Evolutionary conservation across 176 grass and related monocot genomes (phyloP).

Genomic region (Cenchrus americanus): DNA sequence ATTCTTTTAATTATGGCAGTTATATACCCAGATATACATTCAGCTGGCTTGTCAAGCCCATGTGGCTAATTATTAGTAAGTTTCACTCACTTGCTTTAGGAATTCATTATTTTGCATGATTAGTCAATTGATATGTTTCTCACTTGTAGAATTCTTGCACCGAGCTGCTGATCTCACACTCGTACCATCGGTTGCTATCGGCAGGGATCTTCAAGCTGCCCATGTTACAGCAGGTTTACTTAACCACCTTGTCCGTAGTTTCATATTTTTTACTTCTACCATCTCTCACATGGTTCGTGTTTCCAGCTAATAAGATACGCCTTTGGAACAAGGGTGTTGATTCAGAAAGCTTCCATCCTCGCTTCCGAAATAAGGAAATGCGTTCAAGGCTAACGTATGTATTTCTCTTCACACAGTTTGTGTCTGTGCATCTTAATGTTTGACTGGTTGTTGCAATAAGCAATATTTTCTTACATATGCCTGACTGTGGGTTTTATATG

Average conservation of each 20-base stretch:
- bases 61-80: conserved; percentile 98
- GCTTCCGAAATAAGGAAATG: conserved; percentile 78
- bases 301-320: conserved; percentile 92
- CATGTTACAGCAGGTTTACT: conserved; percentile 78
- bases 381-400: conserved; percentile 79
- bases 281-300: conserved; percentile 35
- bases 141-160: conserved; percentile 75
- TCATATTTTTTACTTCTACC: conserved; percentile 6
- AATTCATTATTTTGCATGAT: neutral
- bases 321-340: conserved; percentile 97
- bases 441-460: neutral
- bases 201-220: conserved; percentile 82
- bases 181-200: conserved; percentile 85
- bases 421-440: conserved; percentile 22
- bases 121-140: conserved; percentile 34
- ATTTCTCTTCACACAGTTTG: neutral
- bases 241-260: neutral
- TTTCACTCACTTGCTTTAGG: conserved; percentile 5
- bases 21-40: conserved; percentile 99
- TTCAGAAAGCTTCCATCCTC: conserved; percentile 93
- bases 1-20: conserved; percentile 51
- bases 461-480: conserved; percentile 19
- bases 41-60: conserved; percentile 96
- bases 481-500: conserved; percentile 14
- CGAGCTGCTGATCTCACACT: conserved; percentile 81